These are phyloP conservation scores for Rhododendron molle DNA, from an alignment of 148 eudicot genomes.

Conservation along the genomic window DNA sequence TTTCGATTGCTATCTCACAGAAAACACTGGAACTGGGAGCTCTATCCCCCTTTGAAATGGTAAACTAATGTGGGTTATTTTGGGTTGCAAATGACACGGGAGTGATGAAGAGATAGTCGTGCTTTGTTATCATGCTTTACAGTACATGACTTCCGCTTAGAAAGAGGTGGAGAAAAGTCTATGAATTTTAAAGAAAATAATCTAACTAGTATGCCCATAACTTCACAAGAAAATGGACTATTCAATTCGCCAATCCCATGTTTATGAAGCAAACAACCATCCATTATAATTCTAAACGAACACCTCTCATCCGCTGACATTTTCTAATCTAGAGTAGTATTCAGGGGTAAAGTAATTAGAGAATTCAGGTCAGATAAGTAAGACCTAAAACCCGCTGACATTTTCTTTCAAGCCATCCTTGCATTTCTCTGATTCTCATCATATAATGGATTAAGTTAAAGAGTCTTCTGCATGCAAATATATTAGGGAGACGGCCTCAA, in stretches of 20 bases:
- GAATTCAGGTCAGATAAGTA: background rate
- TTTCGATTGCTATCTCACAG: background rate
- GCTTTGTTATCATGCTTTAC: background rate
- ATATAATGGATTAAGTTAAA: background rate
- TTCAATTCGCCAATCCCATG: background rate
- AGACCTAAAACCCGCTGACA: background rate
- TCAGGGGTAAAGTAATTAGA: constrained; percentile 3
- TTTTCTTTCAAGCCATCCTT: background rate
- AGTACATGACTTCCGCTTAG: background rate
- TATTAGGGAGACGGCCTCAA: background rate
- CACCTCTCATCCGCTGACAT: no score
- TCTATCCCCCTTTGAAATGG: background rate
- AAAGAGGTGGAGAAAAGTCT: background rate
- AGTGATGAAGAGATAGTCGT: background rate
- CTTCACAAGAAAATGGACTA: background rate
- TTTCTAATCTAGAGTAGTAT: background rate
- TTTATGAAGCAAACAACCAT: background rate
- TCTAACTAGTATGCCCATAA: background rate
- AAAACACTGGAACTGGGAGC: background rate
- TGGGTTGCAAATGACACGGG: background rate
- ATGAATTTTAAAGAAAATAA: background rate
- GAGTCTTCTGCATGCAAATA: constrained; percentile 1
- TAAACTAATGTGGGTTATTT: background rate
- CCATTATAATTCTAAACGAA: background rate
- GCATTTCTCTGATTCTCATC: background rate